A percentile compares a stretch with the other conserved stretches of the same genome.
These are phyloP conservation scores for Trichophyton benhamiae DNA, from an alignment of 2,329 filamentous ascomycete species.

Conservation along the genomic window DNA sequence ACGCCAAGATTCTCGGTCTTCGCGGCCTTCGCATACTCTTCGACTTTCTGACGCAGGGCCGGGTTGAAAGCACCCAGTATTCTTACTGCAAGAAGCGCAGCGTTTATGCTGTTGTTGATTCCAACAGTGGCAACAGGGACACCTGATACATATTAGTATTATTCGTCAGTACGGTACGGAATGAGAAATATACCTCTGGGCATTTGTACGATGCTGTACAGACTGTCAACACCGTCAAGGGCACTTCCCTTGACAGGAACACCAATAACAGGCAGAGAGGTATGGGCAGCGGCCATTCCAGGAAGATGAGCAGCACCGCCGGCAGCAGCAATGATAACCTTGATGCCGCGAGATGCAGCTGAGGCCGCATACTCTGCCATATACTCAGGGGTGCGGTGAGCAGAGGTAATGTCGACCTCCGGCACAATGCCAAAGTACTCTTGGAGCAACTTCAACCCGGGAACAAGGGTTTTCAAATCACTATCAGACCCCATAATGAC, in stretches of 20 bases:
- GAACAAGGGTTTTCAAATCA: constrained; percentile 34
- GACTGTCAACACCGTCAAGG: constrained; percentile 58
- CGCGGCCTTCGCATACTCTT: constrained; percentile 32
- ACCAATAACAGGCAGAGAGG: constrained; percentile 61
- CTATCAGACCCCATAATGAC: constrained; percentile 41
- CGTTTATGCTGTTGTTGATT: constrained; percentile 71
- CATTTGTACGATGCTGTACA: constrained; percentile 68
- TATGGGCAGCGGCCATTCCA: constrained; percentile 63
- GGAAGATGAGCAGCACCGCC: constrained; percentile 62
- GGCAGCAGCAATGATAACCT: constrained; percentile 63
- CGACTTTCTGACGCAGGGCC: constrained; percentile 30
- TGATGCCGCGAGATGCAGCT: constrained; percentile 53
- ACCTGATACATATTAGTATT: constrained; percentile 33
- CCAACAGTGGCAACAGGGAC: constrained; percentile 64
- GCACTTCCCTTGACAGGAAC: constrained; percentile 64
- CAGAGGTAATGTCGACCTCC: constrained; percentile 37
- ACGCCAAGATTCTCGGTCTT: constrained; percentile 31
- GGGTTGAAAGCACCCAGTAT: constrained; percentile 47
- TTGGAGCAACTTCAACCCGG: constrained; percentile 33
- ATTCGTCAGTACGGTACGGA: not conserved
- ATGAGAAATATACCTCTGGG: constrained; percentile 40
- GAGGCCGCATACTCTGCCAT: constrained; percentile 57
- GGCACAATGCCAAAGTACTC: constrained; percentile 34
- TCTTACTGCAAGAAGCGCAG: constrained; percentile 56
- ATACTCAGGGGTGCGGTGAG: constrained; percentile 56